Evolutionary conservation across 192 early-diverging fungal genomes (phyloP).

Genomic region (Endogone sp.): DNA sequence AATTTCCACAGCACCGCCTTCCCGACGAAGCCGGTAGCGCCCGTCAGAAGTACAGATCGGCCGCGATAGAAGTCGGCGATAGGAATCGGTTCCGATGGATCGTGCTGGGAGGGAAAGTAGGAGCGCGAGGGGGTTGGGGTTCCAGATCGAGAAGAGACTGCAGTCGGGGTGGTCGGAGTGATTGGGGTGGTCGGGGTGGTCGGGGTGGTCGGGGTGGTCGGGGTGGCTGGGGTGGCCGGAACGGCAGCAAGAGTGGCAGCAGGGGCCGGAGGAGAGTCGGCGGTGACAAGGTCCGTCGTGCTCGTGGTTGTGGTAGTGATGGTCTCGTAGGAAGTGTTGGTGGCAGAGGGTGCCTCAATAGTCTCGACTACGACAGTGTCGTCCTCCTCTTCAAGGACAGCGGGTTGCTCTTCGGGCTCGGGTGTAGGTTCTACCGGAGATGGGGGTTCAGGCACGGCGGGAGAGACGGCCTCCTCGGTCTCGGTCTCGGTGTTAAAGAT

Average conservation of each 20-base stretch:
- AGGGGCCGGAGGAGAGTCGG: slow-evolving; percentile 1
- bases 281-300: slow-evolving; percentile 13
- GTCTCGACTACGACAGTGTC: too few relatives aligned
- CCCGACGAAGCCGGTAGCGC: slow-evolving; percentile 50
- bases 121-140: slow-evolving; percentile 7
- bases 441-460: too few relatives aligned
- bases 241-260: slow-evolving; percentile 18
- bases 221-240: too few relatives aligned
- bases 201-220: too few relatives aligned
- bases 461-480: too few relatives aligned
- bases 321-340: slow-evolving; percentile 4
- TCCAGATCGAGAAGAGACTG: slow-evolving; percentile 6
- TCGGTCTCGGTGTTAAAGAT: too few relatives aligned
- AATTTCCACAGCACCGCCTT: slow-evolving; percentile 49
- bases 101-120: neutral
- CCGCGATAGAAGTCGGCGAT: slow-evolving; percentile 17
- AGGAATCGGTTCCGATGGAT: neutral
- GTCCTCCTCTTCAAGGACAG: too few relatives aligned
- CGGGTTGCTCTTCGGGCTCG: too few relatives aligned
- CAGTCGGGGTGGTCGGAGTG: slow-evolving; percentile 6
- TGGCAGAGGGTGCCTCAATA: too few relatives aligned
- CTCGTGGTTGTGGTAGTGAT: slow-evolving; percentile 22
- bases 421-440: too few relatives aligned
- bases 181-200: slow-evolving; percentile 1
- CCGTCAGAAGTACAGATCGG: slow-evolving; percentile 43